Evolutionary conservation across 2,329 filamentous ascomycete genomes (phyloP).

Genomic region (Cercospora canescens): DNA sequence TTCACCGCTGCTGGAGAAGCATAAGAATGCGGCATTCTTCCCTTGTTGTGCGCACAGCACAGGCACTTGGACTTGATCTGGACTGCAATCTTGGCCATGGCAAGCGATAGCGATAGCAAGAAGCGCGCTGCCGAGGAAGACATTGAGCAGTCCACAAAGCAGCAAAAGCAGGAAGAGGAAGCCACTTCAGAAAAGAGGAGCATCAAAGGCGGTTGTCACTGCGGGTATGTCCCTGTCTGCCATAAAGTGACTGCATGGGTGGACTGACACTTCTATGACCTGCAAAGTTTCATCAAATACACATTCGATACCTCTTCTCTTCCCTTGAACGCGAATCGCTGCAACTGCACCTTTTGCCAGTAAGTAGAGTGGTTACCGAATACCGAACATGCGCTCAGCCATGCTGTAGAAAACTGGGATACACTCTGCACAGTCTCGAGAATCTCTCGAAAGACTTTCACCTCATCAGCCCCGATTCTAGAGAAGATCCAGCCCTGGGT

Average conservation of each 20-base stretch:
- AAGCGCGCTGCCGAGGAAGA: background rate
- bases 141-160: background rate
- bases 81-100: background rate
- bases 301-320: background rate
- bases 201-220: conserved; percentile 14
- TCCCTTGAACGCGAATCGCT: conserved; percentile 9
- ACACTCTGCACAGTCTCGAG: background rate
- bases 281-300: conserved; percentile 7
- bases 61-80: background rate
- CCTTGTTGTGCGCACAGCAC: background rate
- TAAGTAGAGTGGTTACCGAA: background rate
- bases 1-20: background rate
- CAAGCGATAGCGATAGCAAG: background rate
- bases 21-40: background rate
- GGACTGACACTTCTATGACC: background rate
- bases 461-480: conserved; percentile 2
- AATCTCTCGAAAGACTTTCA: conserved; percentile 1
- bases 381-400: background rate
- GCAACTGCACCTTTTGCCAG: conserved; percentile 17
- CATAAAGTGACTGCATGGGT: no score
- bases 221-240: background rate
- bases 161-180: conserved; percentile 1
- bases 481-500: background rate
- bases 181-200: background rate
- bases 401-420: background rate